phyloP scores from a whole-genome alignment of 768 basidiomycete species.

The Tylopilus vinaceipallidus region DNA sequence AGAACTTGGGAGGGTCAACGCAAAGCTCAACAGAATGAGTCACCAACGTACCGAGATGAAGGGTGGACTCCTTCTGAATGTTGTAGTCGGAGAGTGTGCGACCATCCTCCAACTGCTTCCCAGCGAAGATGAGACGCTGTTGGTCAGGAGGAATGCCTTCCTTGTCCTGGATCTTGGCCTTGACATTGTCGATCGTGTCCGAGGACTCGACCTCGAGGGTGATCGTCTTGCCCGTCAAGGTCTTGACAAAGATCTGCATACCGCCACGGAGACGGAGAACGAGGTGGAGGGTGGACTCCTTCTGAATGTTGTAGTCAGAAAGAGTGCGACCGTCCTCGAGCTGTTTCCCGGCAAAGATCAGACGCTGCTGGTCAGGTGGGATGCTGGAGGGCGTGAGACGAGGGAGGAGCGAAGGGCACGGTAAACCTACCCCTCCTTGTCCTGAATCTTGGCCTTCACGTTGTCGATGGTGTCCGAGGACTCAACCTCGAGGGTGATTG shows the following conservation, averaged over 20 bases:
- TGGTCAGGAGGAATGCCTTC: slow-evolving; percentile 88
- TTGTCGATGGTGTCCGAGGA: slow-evolving; percentile 29
- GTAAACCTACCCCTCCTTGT: slow-evolving; percentile 55
- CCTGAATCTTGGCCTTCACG: slow-evolving; percentile 52
- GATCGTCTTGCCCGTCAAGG: slow-evolving; percentile 86
- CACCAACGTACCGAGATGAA: slow-evolving; percentile 36
- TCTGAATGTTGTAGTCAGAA: slow-evolving; percentile 92
- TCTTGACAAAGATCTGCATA: slow-evolving; percentile 85
- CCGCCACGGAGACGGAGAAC: slow-evolving; percentile 92
- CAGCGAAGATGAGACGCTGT: slow-evolving; percentile 89
- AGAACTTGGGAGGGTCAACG: slow-evolving; percentile 44
- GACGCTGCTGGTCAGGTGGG: slow-evolving; percentile 87
- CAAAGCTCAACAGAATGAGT: rapidly evolving
- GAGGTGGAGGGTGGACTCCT: slow-evolving; percentile 87
- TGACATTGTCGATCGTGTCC: slow-evolving; percentile 86
- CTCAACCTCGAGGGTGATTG: slow-evolving; percentile 45
- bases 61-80: slow-evolving; percentile 87
- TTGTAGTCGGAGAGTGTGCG: slow-evolving; percentile 90
- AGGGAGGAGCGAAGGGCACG: rapidly evolving
- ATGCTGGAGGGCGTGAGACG: slow-evolving; percentile 39
- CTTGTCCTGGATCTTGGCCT: slow-evolving; percentile 93
- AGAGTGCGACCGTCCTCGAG: slow-evolving; percentile 92
- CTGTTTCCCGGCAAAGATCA: slow-evolving; percentile 97
- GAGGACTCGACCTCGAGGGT: slow-evolving; percentile 88
- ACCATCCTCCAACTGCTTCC: slow-evolving; percentile 90